Percentiles rank a stretch among this genome's conserved stretches.
phyloP scores from a whole-genome alignment of 1,284 basidiomycete genomes.

The Sporisorium scitamineum region DNA sequence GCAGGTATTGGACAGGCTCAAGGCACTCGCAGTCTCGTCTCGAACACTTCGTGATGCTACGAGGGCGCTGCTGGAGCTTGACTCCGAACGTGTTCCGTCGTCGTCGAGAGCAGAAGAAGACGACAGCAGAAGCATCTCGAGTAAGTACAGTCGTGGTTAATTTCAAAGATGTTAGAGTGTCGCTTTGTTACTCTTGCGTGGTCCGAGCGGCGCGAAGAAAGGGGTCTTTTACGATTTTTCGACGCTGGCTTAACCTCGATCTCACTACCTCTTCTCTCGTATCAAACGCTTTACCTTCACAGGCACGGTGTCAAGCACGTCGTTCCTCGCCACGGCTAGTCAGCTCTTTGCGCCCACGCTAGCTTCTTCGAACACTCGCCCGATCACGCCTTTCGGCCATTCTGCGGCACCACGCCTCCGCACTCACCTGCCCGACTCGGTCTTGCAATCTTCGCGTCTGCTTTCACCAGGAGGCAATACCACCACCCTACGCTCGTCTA shows the following conservation, averaged over 20 bases:
- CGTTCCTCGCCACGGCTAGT: slow-evolving; percentile 12
- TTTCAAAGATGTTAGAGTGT: slow-evolving; percentile 4
- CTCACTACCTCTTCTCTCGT: background rate
- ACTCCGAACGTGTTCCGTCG: background rate
- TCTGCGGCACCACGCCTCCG: background rate
- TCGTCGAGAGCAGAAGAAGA: background rate
- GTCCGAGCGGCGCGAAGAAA: slow-evolving; percentile 15
- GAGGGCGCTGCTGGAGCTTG: slow-evolving; percentile 16
- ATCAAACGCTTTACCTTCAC: background rate
- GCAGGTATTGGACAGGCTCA: background rate
- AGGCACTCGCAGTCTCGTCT: background rate
- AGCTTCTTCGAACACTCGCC: background rate
- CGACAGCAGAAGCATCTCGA: slow-evolving; percentile 9
- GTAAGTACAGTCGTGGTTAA: slow-evolving; percentile 16
- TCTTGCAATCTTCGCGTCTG: slow-evolving; percentile 27
- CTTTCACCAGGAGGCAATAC: slow-evolving; percentile 28
- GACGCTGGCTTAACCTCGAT: background rate
- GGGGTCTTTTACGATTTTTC: slow-evolving; percentile 7
- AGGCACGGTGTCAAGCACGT: slow-evolving; percentile 12
- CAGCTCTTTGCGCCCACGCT: slow-evolving; percentile 7
- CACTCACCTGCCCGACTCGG: slow-evolving; percentile 17
- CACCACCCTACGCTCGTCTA: slow-evolving; percentile 16
- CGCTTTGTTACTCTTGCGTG: slow-evolving; percentile 2
- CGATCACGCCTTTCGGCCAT: background rate
- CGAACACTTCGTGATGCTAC: slow-evolving; percentile 10